These are phyloP conservation scores for Lactuca sativa DNA, from an alignment of 129 eudicot genomes.

Conservation along the genomic window DNA sequence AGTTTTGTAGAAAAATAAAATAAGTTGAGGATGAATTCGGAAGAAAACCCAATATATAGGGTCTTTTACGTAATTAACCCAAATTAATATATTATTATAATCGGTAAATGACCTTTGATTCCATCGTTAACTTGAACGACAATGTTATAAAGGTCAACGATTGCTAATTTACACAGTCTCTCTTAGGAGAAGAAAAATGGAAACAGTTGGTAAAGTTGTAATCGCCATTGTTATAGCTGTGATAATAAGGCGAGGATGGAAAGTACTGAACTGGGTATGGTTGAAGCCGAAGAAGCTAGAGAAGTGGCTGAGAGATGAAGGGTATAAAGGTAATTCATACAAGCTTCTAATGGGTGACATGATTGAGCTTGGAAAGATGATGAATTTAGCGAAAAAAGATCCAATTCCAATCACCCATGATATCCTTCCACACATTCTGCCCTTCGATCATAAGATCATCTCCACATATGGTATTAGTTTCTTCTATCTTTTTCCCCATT, in stretches of 20 bases:
- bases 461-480: conserved; percentile 36
- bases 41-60: no score
- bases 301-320: conserved; percentile 33
- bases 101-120: not conserved
- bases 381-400: conserved; percentile 23
- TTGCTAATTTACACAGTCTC: not conserved
- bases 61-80: no score
- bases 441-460: conserved; percentile 33
- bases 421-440: conserved; percentile 31
- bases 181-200: conserved; percentile 11
- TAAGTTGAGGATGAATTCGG: no score
- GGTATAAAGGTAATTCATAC: conserved; percentile 37
- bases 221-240: conserved; percentile 16
- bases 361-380: conserved; percentile 20
- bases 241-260: conserved; percentile 30
- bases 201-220: conserved; percentile 11
- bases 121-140: not conserved
- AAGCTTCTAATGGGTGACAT: conserved; percentile 38
- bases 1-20: no score
- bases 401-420: conserved; percentile 34
- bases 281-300: conserved; percentile 36
- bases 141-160: not conserved
- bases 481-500: not conserved
- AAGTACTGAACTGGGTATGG: conserved; percentile 32
- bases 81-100: no score